Evolutionary conservation across 495 filamentous ascomycete genomes (phyloP).

Genomic region (Pyrenula aspistea): DNA sequence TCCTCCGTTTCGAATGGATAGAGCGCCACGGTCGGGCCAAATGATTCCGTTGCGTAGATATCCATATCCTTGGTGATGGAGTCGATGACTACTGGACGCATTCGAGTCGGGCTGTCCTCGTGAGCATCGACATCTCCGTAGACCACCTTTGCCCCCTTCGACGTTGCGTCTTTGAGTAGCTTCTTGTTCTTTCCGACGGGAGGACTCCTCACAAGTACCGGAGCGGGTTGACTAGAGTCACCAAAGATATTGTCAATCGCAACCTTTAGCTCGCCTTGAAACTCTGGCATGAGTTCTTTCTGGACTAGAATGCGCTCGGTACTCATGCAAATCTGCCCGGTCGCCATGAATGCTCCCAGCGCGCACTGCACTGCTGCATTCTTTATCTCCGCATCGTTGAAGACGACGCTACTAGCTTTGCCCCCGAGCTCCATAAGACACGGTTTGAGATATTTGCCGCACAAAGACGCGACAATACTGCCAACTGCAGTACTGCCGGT

Average conservation of each 20-base stretch:
- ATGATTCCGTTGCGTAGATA: constrained; percentile 67
- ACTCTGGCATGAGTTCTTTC: constrained; percentile 43
- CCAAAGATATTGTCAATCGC: constrained; percentile 34
- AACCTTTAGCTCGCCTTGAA: constrained; percentile 48
- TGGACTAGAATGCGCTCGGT: constrained; percentile 84
- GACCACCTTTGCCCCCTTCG: constrained; percentile 56
- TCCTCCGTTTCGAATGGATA: constrained; percentile 34
- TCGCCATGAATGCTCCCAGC: constrained; percentile 35
- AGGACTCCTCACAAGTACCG: constrained; percentile 46
- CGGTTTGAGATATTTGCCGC: constrained; percentile 44
- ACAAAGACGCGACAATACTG: constrained; percentile 40
- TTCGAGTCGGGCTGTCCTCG: constrained; percentile 30
- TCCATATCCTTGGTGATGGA: constrained; percentile 73
- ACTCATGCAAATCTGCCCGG: constrained; percentile 86
- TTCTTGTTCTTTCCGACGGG: constrained; percentile 56
- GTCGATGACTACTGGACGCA: constrained; percentile 62
- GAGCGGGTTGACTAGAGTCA: constrained; percentile 30
- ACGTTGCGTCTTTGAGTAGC: constrained; percentile 52
- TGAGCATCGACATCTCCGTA: constrained; percentile 40
- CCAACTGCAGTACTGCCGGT: constrained; percentile 47
- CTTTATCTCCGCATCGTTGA: constrained; percentile 46
- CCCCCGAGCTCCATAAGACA: constrained; percentile 52
- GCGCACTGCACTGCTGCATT: constrained; percentile 40
- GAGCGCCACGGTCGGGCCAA: constrained; percentile 65
- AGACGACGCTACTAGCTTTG: constrained; percentile 46